phyloP scores from a whole-genome alignment of 495 filamentous ascomycete genomes.

The Podospora australis region DNA sequence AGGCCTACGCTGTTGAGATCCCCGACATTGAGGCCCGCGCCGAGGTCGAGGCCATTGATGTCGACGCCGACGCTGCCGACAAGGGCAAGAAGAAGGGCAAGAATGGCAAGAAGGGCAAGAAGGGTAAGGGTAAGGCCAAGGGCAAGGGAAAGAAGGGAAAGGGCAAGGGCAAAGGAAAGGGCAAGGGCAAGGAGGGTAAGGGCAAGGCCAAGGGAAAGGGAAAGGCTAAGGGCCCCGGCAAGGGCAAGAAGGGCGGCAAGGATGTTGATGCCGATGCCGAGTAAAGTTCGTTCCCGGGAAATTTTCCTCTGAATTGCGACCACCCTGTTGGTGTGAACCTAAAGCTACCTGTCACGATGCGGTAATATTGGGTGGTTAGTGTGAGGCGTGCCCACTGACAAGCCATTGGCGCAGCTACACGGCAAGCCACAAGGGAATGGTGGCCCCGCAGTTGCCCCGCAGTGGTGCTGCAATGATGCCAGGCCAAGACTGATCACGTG shows the following conservation, averaged over 20 bases:
- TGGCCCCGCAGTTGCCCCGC: no score
- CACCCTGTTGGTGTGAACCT: no score
- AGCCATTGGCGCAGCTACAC: no score
- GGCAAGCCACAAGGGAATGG: no score
- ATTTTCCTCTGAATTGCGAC: no score
- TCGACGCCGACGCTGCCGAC: conserved; percentile 5
- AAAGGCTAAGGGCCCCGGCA: background rate
- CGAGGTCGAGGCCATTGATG: background rate
- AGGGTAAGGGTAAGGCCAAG: conserved; percentile 2
- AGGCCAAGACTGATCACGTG: no score
- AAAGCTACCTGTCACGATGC: no score
- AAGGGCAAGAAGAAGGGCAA: conserved; percentile 3
- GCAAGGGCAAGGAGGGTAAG: conserved; percentile 6
- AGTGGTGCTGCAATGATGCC: no score
- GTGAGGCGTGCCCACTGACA: no score
- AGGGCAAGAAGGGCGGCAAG: background rate
- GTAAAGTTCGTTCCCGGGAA: no score
- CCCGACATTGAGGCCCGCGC: background rate
- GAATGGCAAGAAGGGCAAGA: conserved; percentile 15
- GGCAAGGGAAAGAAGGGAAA: conserved; percentile 10
- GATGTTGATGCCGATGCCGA: background rate
- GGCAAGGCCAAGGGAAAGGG: background rate
- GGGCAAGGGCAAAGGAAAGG: conserved; percentile 7
- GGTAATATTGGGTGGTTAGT: no score
- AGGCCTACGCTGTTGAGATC: background rate